Conservation (phyloP, 1,139 yeast genomes). For the Diutina siamensis region DNA sequence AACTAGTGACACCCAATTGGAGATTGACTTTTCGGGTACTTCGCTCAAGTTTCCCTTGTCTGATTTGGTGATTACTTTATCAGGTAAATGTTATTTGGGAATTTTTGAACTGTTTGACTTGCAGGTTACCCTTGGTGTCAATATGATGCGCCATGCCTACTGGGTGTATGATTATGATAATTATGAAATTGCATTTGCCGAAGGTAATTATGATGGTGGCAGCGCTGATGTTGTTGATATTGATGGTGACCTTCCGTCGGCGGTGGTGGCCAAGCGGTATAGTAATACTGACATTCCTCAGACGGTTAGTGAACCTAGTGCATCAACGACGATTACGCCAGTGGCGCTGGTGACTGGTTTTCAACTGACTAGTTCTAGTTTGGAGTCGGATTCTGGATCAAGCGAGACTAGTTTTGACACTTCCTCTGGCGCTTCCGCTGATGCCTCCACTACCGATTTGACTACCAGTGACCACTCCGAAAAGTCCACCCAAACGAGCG, state of each 20-base stretch:
- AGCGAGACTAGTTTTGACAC: no score
- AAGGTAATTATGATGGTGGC: conserved; percentile 38
- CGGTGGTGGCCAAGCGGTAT: neutral
- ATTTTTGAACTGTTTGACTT: neutral
- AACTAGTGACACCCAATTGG: neutral
- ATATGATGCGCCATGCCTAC: conserved; percentile 4
- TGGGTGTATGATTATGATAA: conserved; percentile 8
- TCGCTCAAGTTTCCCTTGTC: neutral
- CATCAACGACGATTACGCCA: neutral
- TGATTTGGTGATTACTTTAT: neutral
- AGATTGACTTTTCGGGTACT: neutral
- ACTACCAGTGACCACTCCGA: no score
- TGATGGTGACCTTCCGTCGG: neutral
- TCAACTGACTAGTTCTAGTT: no score
- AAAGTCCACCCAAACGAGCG: no score
- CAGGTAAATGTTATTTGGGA: neutral
- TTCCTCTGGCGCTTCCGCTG: neutral
- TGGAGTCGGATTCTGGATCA: no score
- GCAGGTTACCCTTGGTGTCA: neutral
- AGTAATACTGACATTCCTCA: neutral
- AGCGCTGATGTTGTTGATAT: conserved; percentile 21
- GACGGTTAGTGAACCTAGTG: neutral
- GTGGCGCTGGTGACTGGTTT: neutral
- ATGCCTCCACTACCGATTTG: neutral
- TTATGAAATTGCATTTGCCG: conserved; percentile 18